Evolutionary conservation across 495 filamentous ascomycete genomes (phyloP).

Genomic region (Penicillium salamii): DNA sequence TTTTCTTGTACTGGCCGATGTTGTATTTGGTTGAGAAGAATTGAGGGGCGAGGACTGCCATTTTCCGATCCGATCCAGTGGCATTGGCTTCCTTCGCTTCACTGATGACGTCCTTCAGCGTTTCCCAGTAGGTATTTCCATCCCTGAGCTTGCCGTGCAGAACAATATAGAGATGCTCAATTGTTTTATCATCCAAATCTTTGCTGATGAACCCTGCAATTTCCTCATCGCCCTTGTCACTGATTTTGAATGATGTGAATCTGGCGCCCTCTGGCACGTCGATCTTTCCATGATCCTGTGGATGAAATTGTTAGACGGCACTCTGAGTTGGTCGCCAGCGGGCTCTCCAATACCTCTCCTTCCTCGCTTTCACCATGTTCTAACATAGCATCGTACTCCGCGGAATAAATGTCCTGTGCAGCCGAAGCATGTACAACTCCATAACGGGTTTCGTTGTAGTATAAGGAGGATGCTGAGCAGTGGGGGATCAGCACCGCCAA

Average conservation of each 20-base stretch:
- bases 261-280: constrained; percentile 13
- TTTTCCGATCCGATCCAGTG: constrained; percentile 13
- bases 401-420: constrained; percentile 14
- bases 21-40: constrained; percentile 18
- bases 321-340: background rate
- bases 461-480: constrained; percentile 6
- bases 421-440: constrained; percentile 7
- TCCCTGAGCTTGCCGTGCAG: constrained; percentile 13
- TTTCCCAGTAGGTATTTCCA: constrained; percentile 16
- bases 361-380: constrained; percentile 6
- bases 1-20: constrained; percentile 12
- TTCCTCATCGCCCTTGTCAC: constrained; percentile 11
- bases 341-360: constrained; percentile 7
- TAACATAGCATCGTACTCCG: constrained; percentile 6
- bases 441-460: constrained; percentile 6
- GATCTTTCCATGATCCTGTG: constrained; percentile 15
- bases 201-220: constrained; percentile 12
- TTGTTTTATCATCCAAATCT: constrained; percentile 5
- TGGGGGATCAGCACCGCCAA: constrained; percentile 6
- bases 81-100: constrained; percentile 10
- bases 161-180: constrained; percentile 17
- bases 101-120: constrained; percentile 6
- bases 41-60: constrained; percentile 17
- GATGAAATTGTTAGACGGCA: constrained; percentile 8
- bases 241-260: constrained; percentile 14